These are phyloP conservation scores for Phytophthora sp. DNA, from an alignment of 352 stramenopile genomes.

Conservation along the genomic window DNA sequence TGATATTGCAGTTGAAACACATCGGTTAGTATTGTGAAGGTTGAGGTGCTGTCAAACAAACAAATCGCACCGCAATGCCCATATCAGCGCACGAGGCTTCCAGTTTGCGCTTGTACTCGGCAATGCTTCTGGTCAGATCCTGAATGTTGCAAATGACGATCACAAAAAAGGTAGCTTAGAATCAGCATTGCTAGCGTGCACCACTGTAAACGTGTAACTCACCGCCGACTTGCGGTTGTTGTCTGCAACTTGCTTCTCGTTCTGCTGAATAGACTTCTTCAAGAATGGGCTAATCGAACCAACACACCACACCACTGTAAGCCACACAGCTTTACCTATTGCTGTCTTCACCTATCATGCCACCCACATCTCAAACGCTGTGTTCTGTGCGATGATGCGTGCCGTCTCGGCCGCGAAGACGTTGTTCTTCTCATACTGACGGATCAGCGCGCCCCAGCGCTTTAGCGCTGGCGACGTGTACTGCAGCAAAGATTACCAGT, in stretches of 20 bases:
- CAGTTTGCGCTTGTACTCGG: constrained; percentile 75
- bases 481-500: constrained; percentile 37
- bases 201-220: neutral
- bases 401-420: constrained; percentile 77
- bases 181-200: too few species aligned
- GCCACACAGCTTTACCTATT: neutral
- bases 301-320: neutral
- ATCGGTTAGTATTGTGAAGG: neutral
- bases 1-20: constrained; percentile 2
- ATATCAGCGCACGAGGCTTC: constrained; percentile 61
- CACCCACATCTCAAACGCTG: constrained; percentile 76
- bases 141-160: constrained; percentile 13
- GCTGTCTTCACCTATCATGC: neutral
- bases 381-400: constrained; percentile 78
- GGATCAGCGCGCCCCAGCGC: constrained; percentile 68
- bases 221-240: constrained; percentile 83
- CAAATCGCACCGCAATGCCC: constrained; percentile 53
- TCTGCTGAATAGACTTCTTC: constrained; percentile 79
- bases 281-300: constrained; percentile 61
- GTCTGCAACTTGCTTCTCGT: constrained; percentile 82
- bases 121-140: constrained; percentile 75
- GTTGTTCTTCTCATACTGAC: constrained; percentile 82
- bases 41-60: too few species aligned
- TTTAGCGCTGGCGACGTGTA: constrained; percentile 81
- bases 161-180: too few species aligned